phyloP scores from a whole-genome alignment of 768 basidiomycete species.

The Hericium rajendrae region DNA sequence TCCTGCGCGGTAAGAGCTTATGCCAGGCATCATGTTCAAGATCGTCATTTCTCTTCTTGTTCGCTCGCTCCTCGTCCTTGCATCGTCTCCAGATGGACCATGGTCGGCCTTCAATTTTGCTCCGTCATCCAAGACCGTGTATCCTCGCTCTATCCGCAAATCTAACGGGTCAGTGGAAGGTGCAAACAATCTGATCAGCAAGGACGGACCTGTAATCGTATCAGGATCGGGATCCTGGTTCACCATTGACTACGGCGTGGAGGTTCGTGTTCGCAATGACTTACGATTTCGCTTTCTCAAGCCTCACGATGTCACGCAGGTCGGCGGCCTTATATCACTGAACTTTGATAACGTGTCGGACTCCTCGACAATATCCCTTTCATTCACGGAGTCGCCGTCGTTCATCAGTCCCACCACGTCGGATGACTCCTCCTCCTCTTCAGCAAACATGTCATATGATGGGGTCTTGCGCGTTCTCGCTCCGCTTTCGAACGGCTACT shows the following conservation, averaged over 20 bases:
- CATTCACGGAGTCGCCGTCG: conserved; percentile 48
- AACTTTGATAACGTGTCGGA: conserved; percentile 28
- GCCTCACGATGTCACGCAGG: conserved; percentile 21
- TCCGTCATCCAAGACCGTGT: background rate
- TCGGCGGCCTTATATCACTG: conserved; percentile 44
- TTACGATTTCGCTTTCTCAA: background rate
- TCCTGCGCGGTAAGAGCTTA: too few species aligned
- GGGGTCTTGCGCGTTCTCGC: conserved; percentile 31
- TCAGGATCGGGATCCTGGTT: background rate
- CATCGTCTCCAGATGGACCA: background rate
- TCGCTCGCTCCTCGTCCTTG: background rate
- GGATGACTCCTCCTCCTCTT: conserved; percentile 32
- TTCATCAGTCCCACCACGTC: conserved; percentile 45
- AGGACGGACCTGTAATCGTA: background rate
- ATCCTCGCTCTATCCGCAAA: background rate
- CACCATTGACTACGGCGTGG: background rate
- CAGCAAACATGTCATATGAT: conserved; percentile 35
- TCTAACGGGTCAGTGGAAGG: background rate
- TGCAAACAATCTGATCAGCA: background rate
- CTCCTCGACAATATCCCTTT: conserved; percentile 33
- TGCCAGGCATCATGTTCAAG: too few species aligned
- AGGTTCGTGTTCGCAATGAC: background rate
- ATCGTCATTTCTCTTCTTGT: background rate
- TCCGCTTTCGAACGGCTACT: conserved; percentile 29
- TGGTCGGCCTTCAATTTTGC: background rate